Base-by-base conservation (phyloP, 75 land plant genomes). In the Azolla pinnata region DNA sequence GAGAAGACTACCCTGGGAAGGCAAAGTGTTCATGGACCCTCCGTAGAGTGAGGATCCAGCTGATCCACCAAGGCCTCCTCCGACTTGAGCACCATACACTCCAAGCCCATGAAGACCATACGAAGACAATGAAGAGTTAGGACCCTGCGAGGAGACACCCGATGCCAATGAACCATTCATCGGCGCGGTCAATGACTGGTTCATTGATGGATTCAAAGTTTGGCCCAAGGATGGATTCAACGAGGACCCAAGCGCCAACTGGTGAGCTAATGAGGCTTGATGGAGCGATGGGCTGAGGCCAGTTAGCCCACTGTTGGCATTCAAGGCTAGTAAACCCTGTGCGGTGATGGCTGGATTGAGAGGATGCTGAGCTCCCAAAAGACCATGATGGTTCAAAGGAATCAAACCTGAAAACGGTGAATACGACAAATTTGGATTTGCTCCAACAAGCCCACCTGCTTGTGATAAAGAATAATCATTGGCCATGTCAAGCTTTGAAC, bases 191-290 rank as follows among this genome's bases (percentile, higher is more conserved):
- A 70, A 62, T 24, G 70, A 27, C 0, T 61, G 65, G 1, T 56
- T 61, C 0, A 62, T 59, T 38, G 67, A 77, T 1, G 69, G 33
- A 8, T 73, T 51, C 38, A 73, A 52, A 31, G 73, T 42, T 26
- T 78, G 70, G 20, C 65, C 69, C 45, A 81, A 53, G 0, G 80
- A 79, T 33, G 75, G 75, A 46, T 76, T 76, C 9, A 71, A 12
- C 0, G 71, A 54, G 0, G 70, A 44, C 10, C 51, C 28, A 62
- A 31, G 33, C 12, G 65, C 54, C 54, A 52, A 25, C 24, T 52
- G 54, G 12, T 52, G 54, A 2, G 29, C 54, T 3, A 52, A 3
- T 2, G 54, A 52, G 2, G 54, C 29, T n/a, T n/a, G n/a, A 47
- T 47, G 50, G 42, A 38, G 42, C 42, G 42, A 62, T 7, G 19